Base-by-base conservation (phyloP, 2,329 filamentous ascomycete species). In the Curvularia hawaiiensis region DNA sequence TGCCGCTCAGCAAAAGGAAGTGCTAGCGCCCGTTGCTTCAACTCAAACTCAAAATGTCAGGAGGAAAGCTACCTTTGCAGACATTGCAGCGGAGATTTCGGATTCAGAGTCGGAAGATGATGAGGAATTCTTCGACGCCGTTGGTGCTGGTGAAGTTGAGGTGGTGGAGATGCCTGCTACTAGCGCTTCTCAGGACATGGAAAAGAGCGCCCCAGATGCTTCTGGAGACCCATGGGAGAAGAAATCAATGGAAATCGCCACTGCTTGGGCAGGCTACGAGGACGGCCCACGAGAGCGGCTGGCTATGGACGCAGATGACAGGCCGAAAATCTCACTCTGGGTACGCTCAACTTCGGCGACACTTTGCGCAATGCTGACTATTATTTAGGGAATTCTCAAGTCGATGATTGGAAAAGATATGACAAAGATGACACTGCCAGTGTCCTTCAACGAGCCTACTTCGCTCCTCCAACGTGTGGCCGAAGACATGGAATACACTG, bases 331-430 rank as follows among this genome's bases (percentile, higher is more conserved):
- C 60, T 95, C 90, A 30, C 87, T 99, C 43, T 99, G 95, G 95
- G 93, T 96, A 85, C 46, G 63, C 54, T 18, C 2, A 24, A 18
- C 14, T 22, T 16, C 30, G 38, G 14, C 16, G 40, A 9, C 52
- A 52, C 52, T 39, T 16, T 9, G 30, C 6, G 22, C 33, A 22
- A 47, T 50, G 52, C 73, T 78, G 59, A 78, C 63, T 10, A 11
- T 35, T 1, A 30, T 24, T 1, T 63, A 97, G 93, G 90, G 90
- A 65, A 97, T 99, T 67, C 81, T 99, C 62, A 99, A 98, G 80
- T 98, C 94, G 22, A 98, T 99, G 95, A 97, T 99, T 77, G 95
- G 95, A 62, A 98, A 99, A 76, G 95, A 99, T 73, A 98, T 99
- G 95, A 98, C 95, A 38, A 98, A 96, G 81, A 99, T 99, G 94